Evolutionary conservation across 345 rosid genomes (phyloP), one percentile per base, ranked within the genome.

Genomic region (Atalantia buxifolia): DNA sequence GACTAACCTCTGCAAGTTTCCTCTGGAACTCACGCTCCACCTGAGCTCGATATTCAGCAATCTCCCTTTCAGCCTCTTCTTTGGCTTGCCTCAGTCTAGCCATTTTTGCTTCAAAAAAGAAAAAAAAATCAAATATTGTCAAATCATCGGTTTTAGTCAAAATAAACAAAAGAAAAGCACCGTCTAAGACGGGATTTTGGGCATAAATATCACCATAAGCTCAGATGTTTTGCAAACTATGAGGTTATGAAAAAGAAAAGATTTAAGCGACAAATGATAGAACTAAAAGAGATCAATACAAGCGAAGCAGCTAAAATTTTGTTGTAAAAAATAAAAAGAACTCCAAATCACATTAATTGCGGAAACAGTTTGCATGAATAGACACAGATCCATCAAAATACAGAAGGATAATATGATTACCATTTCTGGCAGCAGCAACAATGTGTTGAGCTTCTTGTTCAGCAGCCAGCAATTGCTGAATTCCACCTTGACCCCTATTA

Each of bases 401-500:
- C 57, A 4, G 69, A n/a, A 12, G n/a, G n/a, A 40, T 14, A 12
- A 7, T 1, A 4, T 33, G 38, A 35, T 40, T 81, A 91, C 97
- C 89, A 31, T 19, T 87, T 81, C 96, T 84, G 5, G 98, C 92
- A 78, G 91, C 85, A 80, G 86, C 89, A 82, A 93, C 94, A 84
- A 91, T 91, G 82, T 88, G 96, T 78, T 93, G 98, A 83, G 97
- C 94, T 81, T 93, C 98, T 82, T 88, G 94, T 66, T 94, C 97
- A 40, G 97, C 97, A 84, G 98, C 90, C 76, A 94, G 95, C 88
- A 94, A 80, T 76, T 89, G 96, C 80, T 93, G 97, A 82, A 94
- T 94, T 74, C 97, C 97, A 75, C 92, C 89, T 76, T 90, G 95
- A 79, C 95, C 88, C 80, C 97, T 88, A 83, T 27, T 82, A 27